These are phyloP conservation scores for Coprinellus micaceus DNA, from an alignment of 768 basidiomycete genomes.

Conservation along the genomic window DNA sequence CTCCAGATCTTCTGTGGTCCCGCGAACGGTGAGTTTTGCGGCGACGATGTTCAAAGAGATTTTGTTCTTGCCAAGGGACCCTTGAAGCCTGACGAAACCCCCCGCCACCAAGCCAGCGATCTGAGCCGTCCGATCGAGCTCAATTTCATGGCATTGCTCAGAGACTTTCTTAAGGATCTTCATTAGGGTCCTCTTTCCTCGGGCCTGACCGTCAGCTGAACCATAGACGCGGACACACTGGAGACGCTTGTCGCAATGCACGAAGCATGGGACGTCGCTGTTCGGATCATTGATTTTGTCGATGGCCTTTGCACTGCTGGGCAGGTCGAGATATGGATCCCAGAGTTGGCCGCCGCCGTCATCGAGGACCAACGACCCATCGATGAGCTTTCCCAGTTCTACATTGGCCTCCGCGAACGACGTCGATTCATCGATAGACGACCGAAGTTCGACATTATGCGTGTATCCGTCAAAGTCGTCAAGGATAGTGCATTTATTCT, in stretches of 20 bases:
- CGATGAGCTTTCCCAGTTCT: conserved; percentile 34
- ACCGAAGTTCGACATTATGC: conserved; percentile 37
- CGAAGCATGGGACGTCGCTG: conserved; percentile 27
- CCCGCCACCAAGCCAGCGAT: conserved; percentile 40
- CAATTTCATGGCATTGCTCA: conserved; percentile 30
- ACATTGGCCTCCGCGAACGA: conserved; percentile 34
- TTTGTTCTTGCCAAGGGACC: conserved; percentile 37
- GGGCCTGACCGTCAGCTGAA: conserved; percentile 21
- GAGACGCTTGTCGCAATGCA: conserved; percentile 38
- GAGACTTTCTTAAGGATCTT: conserved; percentile 40
- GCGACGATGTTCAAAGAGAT: conserved; percentile 40
- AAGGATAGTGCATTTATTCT: conserved; percentile 30
- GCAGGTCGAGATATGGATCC: conserved; percentile 46
- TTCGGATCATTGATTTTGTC: conserved; percentile 28
- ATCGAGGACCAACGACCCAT: conserved; percentile 33
- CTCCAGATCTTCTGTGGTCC: conserved; percentile 27
- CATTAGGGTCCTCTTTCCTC: conserved; percentile 28
- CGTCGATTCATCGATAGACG: conserved; percentile 27
- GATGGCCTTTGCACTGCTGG: conserved; percentile 36
- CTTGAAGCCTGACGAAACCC: conserved; percentile 33
- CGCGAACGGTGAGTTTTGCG: conserved; percentile 40
- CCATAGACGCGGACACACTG: conserved; percentile 41
- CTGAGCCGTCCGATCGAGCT: conserved; percentile 25
- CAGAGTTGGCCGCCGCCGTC: conserved; percentile 33
- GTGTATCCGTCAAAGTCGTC: conserved; percentile 21